Conservation (phyloP, 139 green algal species). For the Chlamydomonas eustigma region DNA sequence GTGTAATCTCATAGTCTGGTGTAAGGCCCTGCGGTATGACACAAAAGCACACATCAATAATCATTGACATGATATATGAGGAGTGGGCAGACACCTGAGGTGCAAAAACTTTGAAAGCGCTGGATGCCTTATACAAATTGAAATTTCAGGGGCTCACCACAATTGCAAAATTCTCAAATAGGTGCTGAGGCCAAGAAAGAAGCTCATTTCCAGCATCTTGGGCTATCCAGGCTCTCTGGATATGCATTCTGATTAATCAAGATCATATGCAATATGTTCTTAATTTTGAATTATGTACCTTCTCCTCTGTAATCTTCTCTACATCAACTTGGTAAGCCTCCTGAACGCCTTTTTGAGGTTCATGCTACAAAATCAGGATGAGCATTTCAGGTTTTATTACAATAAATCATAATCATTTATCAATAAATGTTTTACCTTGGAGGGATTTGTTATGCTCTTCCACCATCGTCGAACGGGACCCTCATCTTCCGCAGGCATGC, state of each 20-base stretch:
- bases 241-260: neutral
- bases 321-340: neutral
- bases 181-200: slow-evolving; percentile 46
- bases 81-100: neutral
- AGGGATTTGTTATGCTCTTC: neutral
- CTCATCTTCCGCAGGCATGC: neutral
- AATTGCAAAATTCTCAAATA: slow-evolving; percentile 72
- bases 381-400: neutral
- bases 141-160: slow-evolving; percentile 38
- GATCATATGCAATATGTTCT: neutral
- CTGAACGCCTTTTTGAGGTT: neutral
- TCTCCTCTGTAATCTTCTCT: neutral
- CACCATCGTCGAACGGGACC: neutral
- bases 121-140: neutral
- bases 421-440: neutral
- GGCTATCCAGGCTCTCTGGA: slow-evolving; percentile 59
- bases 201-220: slow-evolving; percentile 31
- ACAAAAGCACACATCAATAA: neutral
- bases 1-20: slow-evolving; percentile 56
- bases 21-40: slow-evolving; percentile 51
- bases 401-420: neutral
- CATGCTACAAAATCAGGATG: neutral
- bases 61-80: neutral
- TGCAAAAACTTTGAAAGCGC: neutral
- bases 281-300: neutral